Conservation (phyloP, 768 basidiomycete species). For the Boletus subcaerulescens region DNA sequence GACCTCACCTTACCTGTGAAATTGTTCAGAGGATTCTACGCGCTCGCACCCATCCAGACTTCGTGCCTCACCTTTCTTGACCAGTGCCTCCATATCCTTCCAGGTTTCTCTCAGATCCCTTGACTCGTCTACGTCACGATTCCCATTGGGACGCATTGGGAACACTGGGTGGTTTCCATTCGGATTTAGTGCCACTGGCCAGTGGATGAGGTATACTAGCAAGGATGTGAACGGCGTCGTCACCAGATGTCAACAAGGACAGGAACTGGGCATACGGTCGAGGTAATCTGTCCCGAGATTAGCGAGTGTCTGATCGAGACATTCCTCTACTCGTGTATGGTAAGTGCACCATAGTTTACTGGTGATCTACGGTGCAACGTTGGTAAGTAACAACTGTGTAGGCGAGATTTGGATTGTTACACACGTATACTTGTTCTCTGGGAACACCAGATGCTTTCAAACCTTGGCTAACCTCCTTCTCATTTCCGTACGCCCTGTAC, state of each 20-base stretch:
- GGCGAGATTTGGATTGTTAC: slow-evolving; percentile 15
- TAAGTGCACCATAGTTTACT: slow-evolving; percentile 70
- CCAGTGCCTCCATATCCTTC: slow-evolving; percentile 76
- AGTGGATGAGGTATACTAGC: slow-evolving; percentile 66
- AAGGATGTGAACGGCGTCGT: not conserved
- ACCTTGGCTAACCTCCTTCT: slow-evolving; percentile 80
- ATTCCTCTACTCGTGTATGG: slow-evolving; percentile 69
- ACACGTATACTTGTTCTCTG: slow-evolving; percentile 67
- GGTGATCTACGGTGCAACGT: slow-evolving; percentile 48
- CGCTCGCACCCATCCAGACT: not conserved
- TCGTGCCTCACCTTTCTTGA: slow-evolving; percentile 50
- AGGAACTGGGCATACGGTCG: slow-evolving; percentile 52
- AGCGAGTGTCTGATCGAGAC: slow-evolving; percentile 70
- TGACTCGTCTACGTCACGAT: slow-evolving; percentile 61
- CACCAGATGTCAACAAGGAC: not conserved
- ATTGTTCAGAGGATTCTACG: slow-evolving; percentile 2
- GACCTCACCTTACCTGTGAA: slow-evolving; percentile 54
- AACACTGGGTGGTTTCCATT: slow-evolving; percentile 60
- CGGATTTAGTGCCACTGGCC: slow-evolving; percentile 76
- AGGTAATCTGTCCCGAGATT: slow-evolving; percentile 84
- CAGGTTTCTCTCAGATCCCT: slow-evolving; percentile 75
- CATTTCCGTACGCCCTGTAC: slow-evolving; percentile 65
- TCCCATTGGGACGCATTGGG: slow-evolving; percentile 59
- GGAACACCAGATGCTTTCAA: slow-evolving; percentile 75
- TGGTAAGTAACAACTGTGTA: not conserved